A percentile compares a stretch with the other conserved stretches of the same genome.
Evolutionary conservation across 2,329 filamentous ascomycete genomes (phyloP).

Genomic region (Dactylellina parvicollis): DNA sequence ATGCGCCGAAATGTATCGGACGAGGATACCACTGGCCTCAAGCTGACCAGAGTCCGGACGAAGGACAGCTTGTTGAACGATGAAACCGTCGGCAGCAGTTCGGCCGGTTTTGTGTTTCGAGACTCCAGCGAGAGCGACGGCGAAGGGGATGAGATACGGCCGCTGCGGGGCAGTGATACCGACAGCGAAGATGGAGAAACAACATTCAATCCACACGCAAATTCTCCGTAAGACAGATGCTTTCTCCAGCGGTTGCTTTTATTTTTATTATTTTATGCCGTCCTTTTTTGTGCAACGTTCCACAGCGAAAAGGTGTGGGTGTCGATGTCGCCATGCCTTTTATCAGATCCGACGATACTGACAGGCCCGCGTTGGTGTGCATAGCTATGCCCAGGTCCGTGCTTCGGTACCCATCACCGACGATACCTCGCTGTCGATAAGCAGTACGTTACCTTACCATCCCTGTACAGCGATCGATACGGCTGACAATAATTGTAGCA

Average conservation of each 20-base stretch:
- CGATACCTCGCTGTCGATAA: constrained; percentile 80
- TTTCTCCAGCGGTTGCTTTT: not conserved
- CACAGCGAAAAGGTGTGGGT: constrained; percentile 14
- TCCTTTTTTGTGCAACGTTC: constrained; percentile 25
- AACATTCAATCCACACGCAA: constrained; percentile 40
- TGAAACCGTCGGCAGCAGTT: constrained; percentile 20
- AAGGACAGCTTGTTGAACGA: constrained; percentile 12
- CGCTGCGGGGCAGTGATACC: constrained; percentile 14
- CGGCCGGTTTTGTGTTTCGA: constrained; percentile 24
- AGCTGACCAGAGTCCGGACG: constrained; percentile 29
- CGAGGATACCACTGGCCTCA: constrained; percentile 26
- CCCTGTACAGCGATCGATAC: not conserved
- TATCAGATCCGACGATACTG: constrained; percentile 44
- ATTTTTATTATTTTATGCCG: not conserved
- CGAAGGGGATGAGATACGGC: constrained; percentile 15
- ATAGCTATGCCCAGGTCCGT: constrained; percentile 76
- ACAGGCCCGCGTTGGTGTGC: constrained; percentile 54
- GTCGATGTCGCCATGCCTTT: constrained; percentile 4
- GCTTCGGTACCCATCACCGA: constrained; percentile 81
- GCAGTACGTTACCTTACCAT: constrained; percentile 64
- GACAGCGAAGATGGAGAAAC: constrained; percentile 25
- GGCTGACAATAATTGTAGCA: constrained; percentile 60
- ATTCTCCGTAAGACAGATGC: constrained; percentile 39
- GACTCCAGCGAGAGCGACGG: constrained; percentile 23
- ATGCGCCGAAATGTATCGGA: constrained; percentile 24